Evolutionary conservation across 164 flowering plant genomes (phyloP), one percentile per base, ranked within the genome.

Genomic region (Taxillus chinensis): DNA sequence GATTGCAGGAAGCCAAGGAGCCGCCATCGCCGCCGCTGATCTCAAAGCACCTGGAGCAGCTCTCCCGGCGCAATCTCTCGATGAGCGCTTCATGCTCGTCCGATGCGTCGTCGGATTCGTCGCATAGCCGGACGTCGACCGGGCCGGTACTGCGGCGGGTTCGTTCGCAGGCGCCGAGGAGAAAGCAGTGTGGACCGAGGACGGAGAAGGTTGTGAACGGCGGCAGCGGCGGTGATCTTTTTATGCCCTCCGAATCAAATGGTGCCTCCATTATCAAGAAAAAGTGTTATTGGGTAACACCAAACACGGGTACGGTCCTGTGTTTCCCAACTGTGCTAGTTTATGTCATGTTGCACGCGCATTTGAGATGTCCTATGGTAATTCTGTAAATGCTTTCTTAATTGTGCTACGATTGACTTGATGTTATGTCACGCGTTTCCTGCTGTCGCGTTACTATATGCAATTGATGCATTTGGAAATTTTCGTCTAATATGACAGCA

Each of bases 51-150:
- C 46, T 43, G 46, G 17, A 53, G 7, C 37, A 17, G 15, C 17
- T 14, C 7, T 14, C 17, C 7, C 7, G 17, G 17, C 17, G 12
- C 7, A 6, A 7, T 53, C 7, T 53, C 37, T 53, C 56, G 17
- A 53, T 53, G 56, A 53, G 37, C 56, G 37, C 56, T 17, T 53
- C 56, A 7, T 53, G 56, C 56, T 53, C 56, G 15, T 53, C 56
- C 37, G 56, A 53, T 53, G 56, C 56, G 15, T 53, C 56, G 17
- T 53, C 56, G 5, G 56, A 53, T n/a, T 53, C 56, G 17, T 53
- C 56, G 15, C 56, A 53, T 7, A 17, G 56, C 56, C 56, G 37
- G 56, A 7, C 37, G 7, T 53, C 56, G 15, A 17, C 56, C 14
- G 56, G 56, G 13, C 17, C 12, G 56, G 5, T n/a, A 6, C 7